Conservation (phyloP, 129 eudicot genomes). For the Saussurea involucrata region DNA sequence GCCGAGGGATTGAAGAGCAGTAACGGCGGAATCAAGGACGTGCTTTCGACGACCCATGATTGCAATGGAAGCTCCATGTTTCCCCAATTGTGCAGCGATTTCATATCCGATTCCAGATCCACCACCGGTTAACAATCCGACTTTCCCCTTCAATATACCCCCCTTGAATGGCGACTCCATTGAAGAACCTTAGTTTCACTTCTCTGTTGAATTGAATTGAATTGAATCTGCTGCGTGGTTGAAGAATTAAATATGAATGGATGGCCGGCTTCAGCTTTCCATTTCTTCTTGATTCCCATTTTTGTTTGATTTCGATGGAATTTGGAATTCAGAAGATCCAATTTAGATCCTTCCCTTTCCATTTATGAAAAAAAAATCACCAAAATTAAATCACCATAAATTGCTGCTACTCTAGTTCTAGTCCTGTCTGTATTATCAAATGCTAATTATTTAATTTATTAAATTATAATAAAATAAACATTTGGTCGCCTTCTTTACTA, state of each 20-base stretch:
- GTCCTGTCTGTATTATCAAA: too few relatives aligned
- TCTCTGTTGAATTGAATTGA: too few relatives aligned
- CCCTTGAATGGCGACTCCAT: constrained; percentile 50
- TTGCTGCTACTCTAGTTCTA: too few relatives aligned
- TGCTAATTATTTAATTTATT: too few relatives aligned
- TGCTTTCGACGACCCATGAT: constrained; percentile 53
- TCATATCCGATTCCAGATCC: constrained; percentile 58
- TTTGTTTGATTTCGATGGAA: constrained; percentile 11
- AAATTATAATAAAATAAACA: too few relatives aligned
- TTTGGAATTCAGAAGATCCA: background rate
- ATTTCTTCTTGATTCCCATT: background rate
- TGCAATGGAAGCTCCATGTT: constrained; percentile 50
- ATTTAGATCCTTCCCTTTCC: background rate
- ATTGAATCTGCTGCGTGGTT: background rate
- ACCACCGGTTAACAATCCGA: constrained; percentile 52
- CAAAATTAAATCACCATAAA: too few relatives aligned
- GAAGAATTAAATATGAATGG: background rate
- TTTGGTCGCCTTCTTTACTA: too few relatives aligned
- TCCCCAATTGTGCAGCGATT: constrained; percentile 43
- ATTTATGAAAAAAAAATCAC: too few relatives aligned
- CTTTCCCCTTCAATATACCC: constrained; percentile 44
- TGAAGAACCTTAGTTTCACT: background rate
- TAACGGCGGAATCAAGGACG: constrained; percentile 42
- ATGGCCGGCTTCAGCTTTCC: constrained; percentile 19
- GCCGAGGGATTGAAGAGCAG: constrained; percentile 43